Evolutionary conservation across 179 eudicot species (phyloP).

Genomic region (Patellifolia procumbens): DNA sequence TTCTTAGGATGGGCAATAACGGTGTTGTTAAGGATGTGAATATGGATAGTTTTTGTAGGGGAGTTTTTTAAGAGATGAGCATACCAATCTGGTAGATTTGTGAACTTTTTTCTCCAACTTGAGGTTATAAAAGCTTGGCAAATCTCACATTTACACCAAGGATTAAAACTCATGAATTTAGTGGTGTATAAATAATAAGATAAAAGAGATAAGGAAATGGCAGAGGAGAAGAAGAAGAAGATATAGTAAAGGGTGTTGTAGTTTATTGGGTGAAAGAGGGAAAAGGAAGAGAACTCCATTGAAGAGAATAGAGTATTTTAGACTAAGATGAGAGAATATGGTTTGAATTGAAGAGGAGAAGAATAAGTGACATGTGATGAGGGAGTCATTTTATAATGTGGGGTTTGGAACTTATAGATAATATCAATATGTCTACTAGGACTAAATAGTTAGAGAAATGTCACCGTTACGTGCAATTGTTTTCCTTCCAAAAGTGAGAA

Average conservation of each 20-base stretch:
- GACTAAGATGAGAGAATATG: not conserved
- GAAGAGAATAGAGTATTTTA: not conserved
- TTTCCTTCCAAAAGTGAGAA: too few relatives aligned
- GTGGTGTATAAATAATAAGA: slow-evolving; percentile 7
- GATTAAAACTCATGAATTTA: not conserved
- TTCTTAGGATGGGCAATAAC: slow-evolving; percentile 71
- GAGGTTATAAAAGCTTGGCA: slow-evolving; percentile 42
- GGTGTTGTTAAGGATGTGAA: slow-evolving; percentile 59
- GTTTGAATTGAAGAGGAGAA: not conserved
- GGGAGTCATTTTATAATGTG: slow-evolving; percentile 16
- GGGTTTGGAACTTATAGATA: not conserved
- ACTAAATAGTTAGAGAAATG: not conserved
- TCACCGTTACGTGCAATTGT: too few relatives aligned
- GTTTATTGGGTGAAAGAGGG: not conserved
- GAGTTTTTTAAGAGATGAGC: slow-evolving; percentile 55
- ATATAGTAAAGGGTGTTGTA: not conserved
- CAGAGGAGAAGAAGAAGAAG: slow-evolving; percentile 14
- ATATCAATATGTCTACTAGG: not conserved
- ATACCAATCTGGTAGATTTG: slow-evolving; percentile 58
- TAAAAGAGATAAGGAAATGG: not conserved
- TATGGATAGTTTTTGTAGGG: slow-evolving; percentile 57
- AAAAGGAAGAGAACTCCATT: not conserved
- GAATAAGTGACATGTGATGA: not conserved
- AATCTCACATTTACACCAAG: slow-evolving; percentile 39
- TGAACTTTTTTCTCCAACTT: slow-evolving; percentile 39